A percentile compares a stretch with the other conserved stretches of the same genome.
These are phyloP conservation scores for Plasmodium sp. DNA, from an alignment of 169 alveolate species.

Conservation along the genomic window DNA sequence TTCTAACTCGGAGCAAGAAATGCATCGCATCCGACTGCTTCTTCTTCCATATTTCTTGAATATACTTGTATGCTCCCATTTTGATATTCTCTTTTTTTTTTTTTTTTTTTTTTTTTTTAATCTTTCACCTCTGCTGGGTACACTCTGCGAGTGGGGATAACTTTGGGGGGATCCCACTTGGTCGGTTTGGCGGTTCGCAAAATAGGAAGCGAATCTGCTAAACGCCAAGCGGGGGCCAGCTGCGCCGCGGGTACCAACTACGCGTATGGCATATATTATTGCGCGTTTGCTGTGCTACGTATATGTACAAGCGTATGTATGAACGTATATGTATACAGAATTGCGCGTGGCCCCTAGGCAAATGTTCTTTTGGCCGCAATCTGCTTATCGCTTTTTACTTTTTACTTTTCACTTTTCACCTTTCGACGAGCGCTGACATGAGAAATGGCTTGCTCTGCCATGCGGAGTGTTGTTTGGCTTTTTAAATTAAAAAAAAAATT, in stretches of 20 bases:
- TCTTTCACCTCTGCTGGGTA: neutral
- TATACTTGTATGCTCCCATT: constrained; percentile 96
- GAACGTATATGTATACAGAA: neutral
- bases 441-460: neutral
- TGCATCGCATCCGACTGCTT: constrained; percentile 99
- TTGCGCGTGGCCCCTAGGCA: neutral
- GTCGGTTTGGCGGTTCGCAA: neutral
- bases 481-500: no score
- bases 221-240: neutral
- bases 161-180: neutral
- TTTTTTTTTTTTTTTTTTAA: constrained; percentile 21
- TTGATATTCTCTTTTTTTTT: constrained; percentile 24
- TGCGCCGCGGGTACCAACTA: neutral
- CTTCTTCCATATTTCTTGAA: constrained; percentile 98
- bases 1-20: constrained; percentile 97
- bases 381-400: neutral
- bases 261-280: neutral
- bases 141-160: neutral
- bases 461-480: neutral
- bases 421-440: neutral
- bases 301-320: no score
- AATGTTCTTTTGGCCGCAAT: neutral
- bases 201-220: neutral
- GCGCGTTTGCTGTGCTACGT: neutral
- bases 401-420: neutral